Percentiles rank a stretch among this genome's conserved stretches.
These are phyloP conservation scores for Irpex sp. DNA, from an alignment of 1,284 basidiomycete genomes.

Conservation along the genomic window DNA sequence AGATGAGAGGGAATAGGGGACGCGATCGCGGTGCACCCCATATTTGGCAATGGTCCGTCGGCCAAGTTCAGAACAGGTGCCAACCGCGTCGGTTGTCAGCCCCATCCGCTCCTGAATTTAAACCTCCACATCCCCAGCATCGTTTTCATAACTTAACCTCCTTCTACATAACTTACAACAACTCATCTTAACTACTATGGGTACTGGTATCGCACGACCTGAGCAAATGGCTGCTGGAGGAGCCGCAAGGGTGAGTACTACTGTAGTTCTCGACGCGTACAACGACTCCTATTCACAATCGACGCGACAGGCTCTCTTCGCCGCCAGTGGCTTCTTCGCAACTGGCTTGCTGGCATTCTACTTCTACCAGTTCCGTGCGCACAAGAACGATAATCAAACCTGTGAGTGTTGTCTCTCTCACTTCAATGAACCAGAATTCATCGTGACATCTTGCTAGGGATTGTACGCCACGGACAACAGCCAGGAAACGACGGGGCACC, in stretches of 20 bases:
- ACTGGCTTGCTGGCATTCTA: slow-evolving; percentile 4
- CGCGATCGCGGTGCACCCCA: neutral
- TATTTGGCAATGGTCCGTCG: neutral
- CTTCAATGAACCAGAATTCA: neutral
- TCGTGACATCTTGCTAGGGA: slow-evolving; percentile 1
- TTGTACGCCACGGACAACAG: slow-evolving; percentile 11
- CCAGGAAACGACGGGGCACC: neutral
- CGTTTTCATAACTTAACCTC: no score
- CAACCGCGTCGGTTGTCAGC: neutral
- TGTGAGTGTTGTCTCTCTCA: neutral
- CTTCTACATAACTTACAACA: no score
- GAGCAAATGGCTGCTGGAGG: neutral
- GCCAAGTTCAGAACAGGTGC: neutral
- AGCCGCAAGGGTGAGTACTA: neutral
- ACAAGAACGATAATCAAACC: slow-evolving; percentile 9
- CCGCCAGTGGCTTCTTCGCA: slow-evolving; percentile 7
- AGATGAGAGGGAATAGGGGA: neutral
- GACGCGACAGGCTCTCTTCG: slow-evolving; percentile 5
- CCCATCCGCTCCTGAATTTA: neutral
- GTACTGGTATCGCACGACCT: slow-evolving; percentile 1
- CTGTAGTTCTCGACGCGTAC: neutral
- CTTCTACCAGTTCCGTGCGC: slow-evolving; percentile 4
- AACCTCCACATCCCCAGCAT: neutral
- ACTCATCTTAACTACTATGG: neutral
- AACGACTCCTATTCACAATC: neutral